A percentile compares a stretch with the other conserved stretches of the same genome.
Conservation (phyloP, 495 filamentous ascomycete species). For the Ramalina intermedia region DNA sequence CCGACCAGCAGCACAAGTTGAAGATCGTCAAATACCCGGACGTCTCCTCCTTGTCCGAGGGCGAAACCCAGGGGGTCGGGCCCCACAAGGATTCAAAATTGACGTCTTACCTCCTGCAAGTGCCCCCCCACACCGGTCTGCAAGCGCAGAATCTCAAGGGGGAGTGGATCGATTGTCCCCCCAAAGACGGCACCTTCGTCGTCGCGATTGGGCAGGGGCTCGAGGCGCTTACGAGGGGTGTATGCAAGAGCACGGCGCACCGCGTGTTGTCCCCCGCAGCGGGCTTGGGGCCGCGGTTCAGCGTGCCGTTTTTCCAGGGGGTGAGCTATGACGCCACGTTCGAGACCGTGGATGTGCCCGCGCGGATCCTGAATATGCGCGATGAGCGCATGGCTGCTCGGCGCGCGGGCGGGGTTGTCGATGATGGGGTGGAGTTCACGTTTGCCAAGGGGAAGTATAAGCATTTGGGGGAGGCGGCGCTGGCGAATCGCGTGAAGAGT, state of each 20-base stretch:
- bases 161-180: conserved; percentile 54
- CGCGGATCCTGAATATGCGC: conserved; percentile 43
- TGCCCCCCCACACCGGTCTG: conserved; percentile 59
- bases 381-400: conserved; percentile 32
- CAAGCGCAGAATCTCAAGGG: conserved; percentile 82
- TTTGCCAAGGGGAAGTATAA: conserved; percentile 49
- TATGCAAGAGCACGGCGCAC: conserved; percentile 78
- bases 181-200: conserved; percentile 45
- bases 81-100: conserved; percentile 93
- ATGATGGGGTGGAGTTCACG: conserved; percentile 68
- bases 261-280: conserved; percentile 53
- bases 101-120: conserved; percentile 76
- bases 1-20: conserved; percentile 71
- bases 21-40: conserved; percentile 88
- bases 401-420: conserved; percentile 38
- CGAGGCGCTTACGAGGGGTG: conserved; percentile 78
- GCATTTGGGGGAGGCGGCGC: conserved; percentile 34
- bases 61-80: conserved; percentile 52
- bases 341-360: conserved; percentile 59
- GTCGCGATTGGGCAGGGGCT: conserved; percentile 89
- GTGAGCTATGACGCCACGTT: conserved; percentile 71
- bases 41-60: conserved; percentile 26
- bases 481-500: conserved; percentile 72
- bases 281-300: conserved; percentile 60
- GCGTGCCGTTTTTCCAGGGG: conserved; percentile 86